Evolutionary conservation across 2,329 filamentous ascomycete genomes (phyloP), one percentile per base, ranked within the genome.

Genomic region (Xylariaceae sp.): DNA sequence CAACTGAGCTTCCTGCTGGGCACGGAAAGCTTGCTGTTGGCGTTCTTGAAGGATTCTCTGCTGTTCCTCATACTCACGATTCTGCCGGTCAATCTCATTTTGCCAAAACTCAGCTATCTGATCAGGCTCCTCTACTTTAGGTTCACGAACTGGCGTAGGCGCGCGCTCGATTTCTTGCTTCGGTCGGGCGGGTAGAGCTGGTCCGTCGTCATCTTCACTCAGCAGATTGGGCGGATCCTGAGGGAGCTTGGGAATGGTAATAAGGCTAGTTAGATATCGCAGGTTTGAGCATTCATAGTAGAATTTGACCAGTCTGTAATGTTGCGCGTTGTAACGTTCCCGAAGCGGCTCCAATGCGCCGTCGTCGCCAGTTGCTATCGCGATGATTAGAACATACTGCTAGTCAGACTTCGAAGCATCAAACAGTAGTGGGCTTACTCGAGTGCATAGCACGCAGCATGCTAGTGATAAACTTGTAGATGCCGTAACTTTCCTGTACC

Each of bases 391-490:
- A 39, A 61, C 51, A 41, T 13, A 44, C 13, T 34, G 5, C n/a
- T n/a, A n/a, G n/a, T n/a, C 6, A 9, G 16, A 15, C 15, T 39
- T 22, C 16, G 46, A 18, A 18, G 4, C n/a, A 16, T 10, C 18
- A 21, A 39, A 47, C n/a, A 29, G 21, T 18, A 29, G 40, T 42
- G 6, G 21, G 74, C 86, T 68, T 77, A 92, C 88, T 91, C 2
- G 89, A 92, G 70, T 99, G 92, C 92, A 99, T 96, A 15, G 94
- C 94, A 52, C 94, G 84, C 58, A 99, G 75, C 94, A 99, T 99
- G 86, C 94, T 99, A 0, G 94, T 99, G 61, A 96, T 92, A 71
- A 99, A 99, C 73, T 97, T 97, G 79, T 99, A 99, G 63, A 99
- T 97, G 45, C 94, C 94, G 72, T 97, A 99, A 70, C 91, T 97